Evolutionary conservation across 768 basidiomycete species (phyloP), one percentile per base, ranked within the genome.

Genomic region (Russula olivacea): DNA sequence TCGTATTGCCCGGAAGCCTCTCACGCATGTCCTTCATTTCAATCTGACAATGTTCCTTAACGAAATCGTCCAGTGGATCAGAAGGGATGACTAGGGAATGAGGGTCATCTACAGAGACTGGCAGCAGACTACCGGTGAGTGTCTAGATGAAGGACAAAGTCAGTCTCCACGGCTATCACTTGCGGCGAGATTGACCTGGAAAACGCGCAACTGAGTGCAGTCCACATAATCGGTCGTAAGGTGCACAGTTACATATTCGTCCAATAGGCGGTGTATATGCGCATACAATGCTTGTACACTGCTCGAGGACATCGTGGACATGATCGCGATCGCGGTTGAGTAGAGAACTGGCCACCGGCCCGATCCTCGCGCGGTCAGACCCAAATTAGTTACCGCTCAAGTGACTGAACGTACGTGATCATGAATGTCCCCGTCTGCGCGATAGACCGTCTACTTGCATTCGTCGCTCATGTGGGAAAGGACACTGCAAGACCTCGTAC

Each of bases 401-500:
- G 17, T 9, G 17, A 19, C 34, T 34, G 3, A 21, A 19, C 52
- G 34, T 28, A 19, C 52, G 34, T 28, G 23, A 55, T 10, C 21
- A 34, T 58, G 45, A 15, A 9, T 17, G 32, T 19, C 8, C 9
- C 30, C 34, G 50, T 41, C 30, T 30, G 41, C 41, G 21, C 21
- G 41, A 23, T 48, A 54, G 50, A 43, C 45, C 21, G 54, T 48
- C 36, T 36, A n/a, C 36, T 58, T 32, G 70, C 51, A 65, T 68
- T 49, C 69, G 68, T 49, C 71, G 65, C 53, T 45, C 51, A 98
- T 97, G 95, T 97, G 93, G 91, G 95, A 98, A 79, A 83, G 94
- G 58, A 96, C 93, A 7, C 82, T 98, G 10, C 91, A 96, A 71
- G 94, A 96, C 76, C 88, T 97, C 70, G 93, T 97, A 71, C 84